Evolutionary conservation across 345 rosid genomes (phyloP).

Genomic region (Eucalyptus cloeziana): DNA sequence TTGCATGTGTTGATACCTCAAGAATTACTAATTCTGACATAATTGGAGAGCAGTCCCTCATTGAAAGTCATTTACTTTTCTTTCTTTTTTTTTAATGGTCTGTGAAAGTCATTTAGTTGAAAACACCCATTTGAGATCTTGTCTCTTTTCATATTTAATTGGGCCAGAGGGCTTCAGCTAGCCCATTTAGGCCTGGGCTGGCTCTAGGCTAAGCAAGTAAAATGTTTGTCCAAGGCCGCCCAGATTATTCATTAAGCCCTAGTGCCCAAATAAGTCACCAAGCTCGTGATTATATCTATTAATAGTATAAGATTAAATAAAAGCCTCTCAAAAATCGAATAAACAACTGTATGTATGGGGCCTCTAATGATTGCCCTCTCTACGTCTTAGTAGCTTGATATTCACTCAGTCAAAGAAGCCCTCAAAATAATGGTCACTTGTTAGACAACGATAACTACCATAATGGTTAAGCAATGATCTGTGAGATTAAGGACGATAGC

Average conservation of each 20-base stretch:
- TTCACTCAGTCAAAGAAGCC: not conserved
- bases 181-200: not conserved
- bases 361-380: not conserved
- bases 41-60: not conserved
- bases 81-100: no score
- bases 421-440: not conserved
- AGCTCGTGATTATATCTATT: not conserved
- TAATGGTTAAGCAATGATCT: accelerated
- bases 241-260: no score
- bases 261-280: no score
- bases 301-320: not conserved
- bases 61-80: not conserved
- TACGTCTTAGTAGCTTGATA: no score
- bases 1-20: not conserved
- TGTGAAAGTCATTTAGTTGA: not conserved
- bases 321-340: not conserved
- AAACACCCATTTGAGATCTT: not conserved
- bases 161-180: not conserved
- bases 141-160: no score
- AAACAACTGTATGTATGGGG: not conserved
- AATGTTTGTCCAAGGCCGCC: no score
- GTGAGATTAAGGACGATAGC: not conserved
- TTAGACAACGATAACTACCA: accelerated
- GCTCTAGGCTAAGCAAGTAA: not conserved
- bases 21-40: not conserved